Evolutionary conservation across 106 monocot genomes (phyloP), one percentile per base, ranked within the genome.

Genomic region (Triglochin maritima): DNA sequence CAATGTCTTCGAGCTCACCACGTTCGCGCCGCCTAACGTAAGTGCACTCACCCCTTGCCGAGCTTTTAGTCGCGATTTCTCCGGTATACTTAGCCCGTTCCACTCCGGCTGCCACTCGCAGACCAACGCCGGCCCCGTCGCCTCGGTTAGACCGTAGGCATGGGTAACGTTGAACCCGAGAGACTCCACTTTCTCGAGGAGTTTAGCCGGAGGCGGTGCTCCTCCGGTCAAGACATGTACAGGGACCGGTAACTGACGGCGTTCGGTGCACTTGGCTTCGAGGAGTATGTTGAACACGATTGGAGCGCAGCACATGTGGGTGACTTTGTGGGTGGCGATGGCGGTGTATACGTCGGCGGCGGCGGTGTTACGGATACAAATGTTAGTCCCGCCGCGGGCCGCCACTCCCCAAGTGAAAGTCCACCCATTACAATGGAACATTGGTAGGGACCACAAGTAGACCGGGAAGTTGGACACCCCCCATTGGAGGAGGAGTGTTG

Each of bases 361-460:
- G 11, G 74, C 41, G 2, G 82, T 72, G 56, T 50, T 56, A 17
- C 89, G 84, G 67, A 94, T 78, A 79, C 87, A 90, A 2, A 90
- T 79, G 72, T 95, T 87, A 45, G 85, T 68, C 12, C 90, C 94
- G 51, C 90, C 90, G 3, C 89, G 85, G 0, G 85, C 85, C 9
- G 90, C 87, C 65, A 95, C 64, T n/a, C 87, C 87, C 94, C 94
- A 95, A 0, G 94, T 81, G 81, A 95, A 85, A 44, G 87, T 85
- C 90, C 94, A 95, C 1, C 90, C 94, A 63, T 95, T 95, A 75
- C 94, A 95, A 57, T 95, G 94, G 66, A 95, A 95, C 94, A 95
- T 95, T 17, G 90, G 89, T 13, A 95, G 79, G 0, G 94, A 79
- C 94, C 90, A 95, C 3, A 90, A 59, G 68, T 95, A 95, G 4